Percentiles rank a stretch among this genome's conserved stretches.
These are phyloP conservation scores for Cubamyces sp. DNA, from an alignment of 768 basidiomycete species.

Conservation along the genomic window DNA sequence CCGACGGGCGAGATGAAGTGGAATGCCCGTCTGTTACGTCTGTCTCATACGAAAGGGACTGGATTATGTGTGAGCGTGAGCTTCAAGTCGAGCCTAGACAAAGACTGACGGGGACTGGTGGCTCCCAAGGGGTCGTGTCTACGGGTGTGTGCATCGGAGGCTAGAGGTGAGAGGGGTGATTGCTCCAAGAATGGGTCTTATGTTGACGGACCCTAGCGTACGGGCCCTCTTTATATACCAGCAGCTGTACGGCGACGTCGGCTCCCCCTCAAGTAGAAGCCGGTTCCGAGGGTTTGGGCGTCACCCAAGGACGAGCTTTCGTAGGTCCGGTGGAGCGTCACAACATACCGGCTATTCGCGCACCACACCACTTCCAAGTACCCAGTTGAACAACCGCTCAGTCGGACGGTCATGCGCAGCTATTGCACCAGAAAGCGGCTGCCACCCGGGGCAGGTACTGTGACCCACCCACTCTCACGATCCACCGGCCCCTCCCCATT, in stretches of 20 bases:
- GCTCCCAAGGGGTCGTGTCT: constrained; percentile 1
- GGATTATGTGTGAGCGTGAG: too few species aligned
- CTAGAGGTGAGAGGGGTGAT: background rate
- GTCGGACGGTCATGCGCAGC: background rate
- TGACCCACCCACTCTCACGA: constrained; percentile 4
- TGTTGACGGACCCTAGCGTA: background rate
- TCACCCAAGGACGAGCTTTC: background rate
- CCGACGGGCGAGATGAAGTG: background rate
- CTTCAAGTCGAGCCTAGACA: background rate
- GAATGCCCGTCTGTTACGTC: constrained; percentile 3
- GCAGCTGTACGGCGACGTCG: background rate
- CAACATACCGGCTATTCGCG: background rate
- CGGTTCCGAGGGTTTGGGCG: background rate
- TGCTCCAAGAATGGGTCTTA: background rate
- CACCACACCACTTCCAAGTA: background rate
- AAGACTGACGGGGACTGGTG: background rate
- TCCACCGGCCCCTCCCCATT: background rate
- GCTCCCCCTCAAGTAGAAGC: background rate
- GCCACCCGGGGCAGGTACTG: background rate
- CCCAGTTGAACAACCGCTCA: background rate
- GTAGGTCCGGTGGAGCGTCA: background rate
- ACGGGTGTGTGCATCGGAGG: background rate
- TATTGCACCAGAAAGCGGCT: background rate
- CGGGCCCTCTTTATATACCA: constrained; percentile 1
- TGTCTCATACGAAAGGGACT: background rate